A percentile compares a stretch with the other conserved stretches of the same genome.
phyloP scores from a whole-genome alignment of 2,329 filamentous ascomycete species.

The Diatrype stigma region DNA sequence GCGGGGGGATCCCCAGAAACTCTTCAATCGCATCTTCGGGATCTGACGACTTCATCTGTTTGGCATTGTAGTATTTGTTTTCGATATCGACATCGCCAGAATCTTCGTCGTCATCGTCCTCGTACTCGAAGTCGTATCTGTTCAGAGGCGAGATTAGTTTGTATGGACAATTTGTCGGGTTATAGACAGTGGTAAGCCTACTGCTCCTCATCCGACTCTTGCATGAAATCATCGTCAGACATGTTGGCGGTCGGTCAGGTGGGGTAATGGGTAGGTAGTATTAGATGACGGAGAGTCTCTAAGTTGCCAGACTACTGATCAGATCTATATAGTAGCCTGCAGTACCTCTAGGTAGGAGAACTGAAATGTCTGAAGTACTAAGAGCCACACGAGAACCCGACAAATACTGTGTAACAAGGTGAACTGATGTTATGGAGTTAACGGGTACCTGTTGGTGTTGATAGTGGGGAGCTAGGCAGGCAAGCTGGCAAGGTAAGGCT shows the following conservation, averaged over 20 bases:
- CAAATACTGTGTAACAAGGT: not conserved
- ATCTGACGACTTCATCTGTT: constrained; percentile 85
- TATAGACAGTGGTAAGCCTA: too few species aligned
- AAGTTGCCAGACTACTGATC: not conserved
- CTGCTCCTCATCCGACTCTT: constrained; percentile 84
- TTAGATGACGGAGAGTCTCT: constrained; percentile 2
- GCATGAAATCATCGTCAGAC: constrained; percentile 93
- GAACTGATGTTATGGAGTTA: too few species aligned
- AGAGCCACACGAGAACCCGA: too few species aligned
- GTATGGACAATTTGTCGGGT: too few species aligned
- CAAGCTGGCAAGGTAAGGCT: not conserved
- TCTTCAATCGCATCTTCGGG: constrained; percentile 87
- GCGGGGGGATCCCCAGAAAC: constrained; percentile 79
- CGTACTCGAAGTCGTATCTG: constrained; percentile 95
- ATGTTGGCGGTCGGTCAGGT: constrained; percentile 40
- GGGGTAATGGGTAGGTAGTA: not conserved
- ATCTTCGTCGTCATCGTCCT: constrained; percentile 86
- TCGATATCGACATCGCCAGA: constrained; percentile 90
- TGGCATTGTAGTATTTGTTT: constrained; percentile 99
- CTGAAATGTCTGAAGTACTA: too few species aligned
- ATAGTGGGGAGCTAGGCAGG: too few species aligned
- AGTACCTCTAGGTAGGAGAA: too few species aligned
- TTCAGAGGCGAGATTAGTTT: too few species aligned
- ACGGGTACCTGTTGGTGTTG: too few species aligned
- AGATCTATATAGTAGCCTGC: too few species aligned